These are phyloP conservation scores for Tillandsia fasciculata DNA, from an alignment of 176 grass and related monocot species.

Conservation along the genomic window DNA sequence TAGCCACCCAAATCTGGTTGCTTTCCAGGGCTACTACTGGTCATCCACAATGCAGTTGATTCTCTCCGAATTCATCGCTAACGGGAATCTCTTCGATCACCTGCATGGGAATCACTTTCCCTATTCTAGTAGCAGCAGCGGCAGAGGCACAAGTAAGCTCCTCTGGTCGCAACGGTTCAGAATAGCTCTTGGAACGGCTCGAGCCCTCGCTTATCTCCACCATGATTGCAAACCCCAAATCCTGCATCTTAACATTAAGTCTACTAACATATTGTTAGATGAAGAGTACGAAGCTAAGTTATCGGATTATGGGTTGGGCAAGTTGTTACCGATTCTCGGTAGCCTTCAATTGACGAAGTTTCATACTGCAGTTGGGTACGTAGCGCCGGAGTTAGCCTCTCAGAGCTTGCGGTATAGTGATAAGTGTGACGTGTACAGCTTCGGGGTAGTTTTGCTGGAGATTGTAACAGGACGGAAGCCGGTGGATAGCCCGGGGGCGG, in stretches of 20 bases:
- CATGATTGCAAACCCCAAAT: conserved; percentile 87
- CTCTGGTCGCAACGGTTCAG: conserved; percentile 73
- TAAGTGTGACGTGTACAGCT: conserved; percentile 97
- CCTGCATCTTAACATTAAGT: conserved; percentile 96
- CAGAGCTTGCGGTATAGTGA: conserved; percentile 72
- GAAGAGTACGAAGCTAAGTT: conserved; percentile 74
- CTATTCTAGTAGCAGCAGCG: conserved; percentile 34
- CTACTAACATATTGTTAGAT: conserved; percentile 84
- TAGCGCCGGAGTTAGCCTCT: conserved; percentile 80
- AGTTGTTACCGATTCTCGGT: conserved; percentile 77
- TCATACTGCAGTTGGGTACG: conserved; percentile 63
- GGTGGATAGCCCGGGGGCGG: conserved; percentile 48
- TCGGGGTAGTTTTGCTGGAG: conserved; percentile 89
- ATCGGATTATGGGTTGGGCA: conserved; percentile 84
- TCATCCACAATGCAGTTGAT: conserved; percentile 84
- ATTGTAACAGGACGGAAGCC: conserved; percentile 85
- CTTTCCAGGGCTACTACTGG: conserved; percentile 93
- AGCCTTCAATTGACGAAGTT: conserved; percentile 68
- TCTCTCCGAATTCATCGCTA: conserved; percentile 61
- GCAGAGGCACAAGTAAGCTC: conserved; percentile 36
- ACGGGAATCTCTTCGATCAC: conserved; percentile 72
- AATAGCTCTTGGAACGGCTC: conserved; percentile 60
- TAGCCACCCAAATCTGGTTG: conserved; percentile 60
- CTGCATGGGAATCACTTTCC: conserved; percentile 38
- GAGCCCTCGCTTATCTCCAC: conserved; percentile 83